A percentile compares a stretch with the other conserved stretches of the same genome.
These are phyloP conservation scores for Fusarium secorum DNA, from an alignment of 2,329 filamentous ascomycete genomes.

Conservation along the genomic window DNA sequence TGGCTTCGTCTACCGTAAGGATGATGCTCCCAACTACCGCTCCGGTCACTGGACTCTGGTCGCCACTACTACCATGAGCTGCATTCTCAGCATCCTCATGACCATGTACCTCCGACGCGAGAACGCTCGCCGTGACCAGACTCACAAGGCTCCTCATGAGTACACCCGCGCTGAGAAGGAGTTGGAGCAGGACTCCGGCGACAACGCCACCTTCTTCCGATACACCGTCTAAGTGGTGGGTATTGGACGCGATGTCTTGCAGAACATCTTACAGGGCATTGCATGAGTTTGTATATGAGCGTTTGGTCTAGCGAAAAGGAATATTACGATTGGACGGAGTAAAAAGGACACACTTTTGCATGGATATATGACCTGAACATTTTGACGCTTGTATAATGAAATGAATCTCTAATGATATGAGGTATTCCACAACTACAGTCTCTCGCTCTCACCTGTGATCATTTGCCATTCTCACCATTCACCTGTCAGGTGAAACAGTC, in stretches of 20 bases:
- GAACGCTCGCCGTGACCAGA: conserved; percentile 61
- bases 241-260: conserved; percentile 16
- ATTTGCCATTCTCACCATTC: background rate
- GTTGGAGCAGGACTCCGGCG: conserved; percentile 62
- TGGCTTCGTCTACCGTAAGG: conserved; percentile 47
- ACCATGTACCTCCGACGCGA: conserved; percentile 64
- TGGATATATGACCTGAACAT: conserved; percentile 21
- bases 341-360: conserved; percentile 2
- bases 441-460: background rate
- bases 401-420: conserved; percentile 21
- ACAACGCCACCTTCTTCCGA: conserved; percentile 64
- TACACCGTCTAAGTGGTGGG: conserved; percentile 55
- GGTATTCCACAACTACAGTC: background rate
- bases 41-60: conserved; percentile 67
- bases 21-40: conserved; percentile 62
- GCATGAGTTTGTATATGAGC: conserved; percentile 35
- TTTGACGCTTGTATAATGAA: conserved; percentile 24
- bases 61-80: conserved; percentile 61
- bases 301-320: conserved; percentile 19
- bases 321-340: conserved; percentile 14
- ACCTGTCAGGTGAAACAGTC: background rate
- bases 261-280: conserved; percentile 38
- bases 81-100: conserved; percentile 62
- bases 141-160: conserved; percentile 56
- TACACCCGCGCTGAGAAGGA: conserved; percentile 63